Evolutionary conservation across 352 stramenopile genomes (phyloP).

Genomic region (Globisporangium paroecandrum): DNA sequence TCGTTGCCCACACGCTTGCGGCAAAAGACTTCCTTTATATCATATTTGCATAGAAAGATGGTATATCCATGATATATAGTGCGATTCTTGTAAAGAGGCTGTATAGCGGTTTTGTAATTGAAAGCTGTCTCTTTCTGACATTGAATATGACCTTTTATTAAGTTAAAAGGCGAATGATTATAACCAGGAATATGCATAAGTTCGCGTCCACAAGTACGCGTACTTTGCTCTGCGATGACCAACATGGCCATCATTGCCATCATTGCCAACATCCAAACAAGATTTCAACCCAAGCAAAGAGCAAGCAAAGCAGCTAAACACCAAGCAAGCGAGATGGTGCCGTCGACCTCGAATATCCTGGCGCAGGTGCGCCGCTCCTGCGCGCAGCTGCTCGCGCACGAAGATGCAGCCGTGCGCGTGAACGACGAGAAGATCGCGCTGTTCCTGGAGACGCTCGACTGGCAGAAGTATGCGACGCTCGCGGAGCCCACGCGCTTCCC

Average conservation of each 20-base stretch:
- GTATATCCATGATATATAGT: too few species aligned
- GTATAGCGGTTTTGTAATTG: too few species aligned
- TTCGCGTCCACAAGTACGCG: neutral
- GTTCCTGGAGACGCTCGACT: constrained; percentile 57
- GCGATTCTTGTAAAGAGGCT: neutral
- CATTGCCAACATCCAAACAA: constrained; percentile 7
- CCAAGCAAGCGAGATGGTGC: constrained; percentile 26
- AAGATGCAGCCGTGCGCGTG: constrained; percentile 44
- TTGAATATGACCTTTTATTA: too few species aligned
- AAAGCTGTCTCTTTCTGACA: too few species aligned
- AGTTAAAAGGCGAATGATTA: too few species aligned
- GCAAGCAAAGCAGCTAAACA: neutral
- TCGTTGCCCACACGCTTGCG: neutral
- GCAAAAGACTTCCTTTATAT: neutral
- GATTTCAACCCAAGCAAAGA: neutral
- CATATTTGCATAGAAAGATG: too few species aligned
- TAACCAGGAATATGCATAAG: neutral
- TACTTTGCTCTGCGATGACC: neutral
- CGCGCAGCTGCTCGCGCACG: constrained; percentile 37
- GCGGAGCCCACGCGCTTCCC: constrained; percentile 55
- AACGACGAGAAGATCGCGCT: constrained; percentile 39
- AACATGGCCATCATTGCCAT: neutral
- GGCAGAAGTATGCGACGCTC: constrained; percentile 44
- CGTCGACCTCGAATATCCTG: constrained; percentile 21
- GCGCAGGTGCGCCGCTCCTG: constrained; percentile 55